Evolutionary conservation across 352 stramenopile genomes (phyloP), one percentile per base, ranked within the genome.

Genomic region (Nothophytophthora sp.): DNA sequence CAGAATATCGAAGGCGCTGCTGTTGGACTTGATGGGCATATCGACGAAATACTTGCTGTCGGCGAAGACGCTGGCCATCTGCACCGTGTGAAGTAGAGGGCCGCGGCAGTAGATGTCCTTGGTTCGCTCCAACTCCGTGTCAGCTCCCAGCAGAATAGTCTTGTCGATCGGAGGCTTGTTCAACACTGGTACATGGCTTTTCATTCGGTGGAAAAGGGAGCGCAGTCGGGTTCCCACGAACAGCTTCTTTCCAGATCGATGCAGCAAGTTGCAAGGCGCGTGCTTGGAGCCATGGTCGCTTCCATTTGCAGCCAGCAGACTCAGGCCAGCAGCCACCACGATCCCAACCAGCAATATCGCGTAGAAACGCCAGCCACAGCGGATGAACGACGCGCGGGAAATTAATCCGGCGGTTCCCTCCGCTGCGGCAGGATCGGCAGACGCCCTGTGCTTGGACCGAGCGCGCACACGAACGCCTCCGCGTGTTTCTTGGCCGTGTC

Each of bases 11-110:
- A 86, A 87, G 4, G 72, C 65, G 35, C 69, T 88, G 40, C 67
- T 90, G 60, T 90, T 91, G 8, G 58, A 28, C 59, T 89, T 92
- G 63, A 97, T 86, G 4, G 91, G 90, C 90, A 97, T 96, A 59
- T 97, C 90, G 4, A 98, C 91, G 54, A 98, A 98, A 50, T 94
- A 81, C 52, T 98, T 98, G 67, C 76, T 90, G 73, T 98, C 91
- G 5, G 72, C 57, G 44, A 94, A 98, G 18, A 98, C 63, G 13
- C 69, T 62, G 12, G 73, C 50, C 67, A 86, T 89, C 56, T 92
- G 79, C 55, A 90, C 69, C 11, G 76, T 65, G 55, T 90, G 79
- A 9, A 92, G 61, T 28, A 92, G 45, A 9, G 75, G 72, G 2
- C 79, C 81, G 10, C 63, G 75, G 47, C 79, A 89, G 67, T 89